Percentiles rank a stretch among this genome's conserved stretches.
Evolutionary conservation across 2,329 filamentous ascomycete genomes (phyloP).

Genomic region (Calonectria pseudoturangicola): DNA sequence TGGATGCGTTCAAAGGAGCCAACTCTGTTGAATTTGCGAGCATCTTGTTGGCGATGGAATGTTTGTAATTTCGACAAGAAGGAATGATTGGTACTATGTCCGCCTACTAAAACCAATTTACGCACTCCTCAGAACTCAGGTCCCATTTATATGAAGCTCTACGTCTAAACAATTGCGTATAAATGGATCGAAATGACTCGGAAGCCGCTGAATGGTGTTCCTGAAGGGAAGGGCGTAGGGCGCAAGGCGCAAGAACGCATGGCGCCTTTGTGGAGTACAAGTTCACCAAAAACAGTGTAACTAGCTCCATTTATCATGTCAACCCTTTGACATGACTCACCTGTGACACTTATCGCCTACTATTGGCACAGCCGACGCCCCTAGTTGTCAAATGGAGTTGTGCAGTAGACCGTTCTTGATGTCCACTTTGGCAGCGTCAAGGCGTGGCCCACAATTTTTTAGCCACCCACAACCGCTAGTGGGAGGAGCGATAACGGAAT

Average conservation of each 20-base stretch:
- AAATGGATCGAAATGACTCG: too few species aligned
- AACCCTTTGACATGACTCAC: neutral
- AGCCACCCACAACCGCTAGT: neutral
- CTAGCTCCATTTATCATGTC: neutral
- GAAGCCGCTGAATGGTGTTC: neutral
- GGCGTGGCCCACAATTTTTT: too few species aligned
- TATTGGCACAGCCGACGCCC: neutral
- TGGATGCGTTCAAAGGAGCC: slow-evolving; percentile 28
- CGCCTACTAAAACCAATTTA: too few species aligned
- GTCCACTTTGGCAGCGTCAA: too few species aligned
- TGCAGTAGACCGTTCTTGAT: too few species aligned
- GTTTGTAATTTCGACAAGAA: neutral
- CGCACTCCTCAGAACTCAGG: too few species aligned
- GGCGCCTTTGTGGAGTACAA: neutral
- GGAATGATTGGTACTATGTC: neutral
- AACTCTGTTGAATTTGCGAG: neutral
- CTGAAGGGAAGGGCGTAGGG: neutral
- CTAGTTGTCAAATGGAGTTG: neutral
- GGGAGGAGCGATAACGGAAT: too few species aligned
- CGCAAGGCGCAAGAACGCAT: neutral
- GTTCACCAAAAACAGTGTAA: neutral
- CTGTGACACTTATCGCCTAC: neutral
- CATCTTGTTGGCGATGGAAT: neutral
- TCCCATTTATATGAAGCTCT: neutral
- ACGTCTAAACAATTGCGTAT: neutral